These are phyloP conservation scores for Camptophora hylomeconis DNA, from an alignment of 2,329 filamentous ascomycete genomes.

Conservation along the genomic window DNA sequence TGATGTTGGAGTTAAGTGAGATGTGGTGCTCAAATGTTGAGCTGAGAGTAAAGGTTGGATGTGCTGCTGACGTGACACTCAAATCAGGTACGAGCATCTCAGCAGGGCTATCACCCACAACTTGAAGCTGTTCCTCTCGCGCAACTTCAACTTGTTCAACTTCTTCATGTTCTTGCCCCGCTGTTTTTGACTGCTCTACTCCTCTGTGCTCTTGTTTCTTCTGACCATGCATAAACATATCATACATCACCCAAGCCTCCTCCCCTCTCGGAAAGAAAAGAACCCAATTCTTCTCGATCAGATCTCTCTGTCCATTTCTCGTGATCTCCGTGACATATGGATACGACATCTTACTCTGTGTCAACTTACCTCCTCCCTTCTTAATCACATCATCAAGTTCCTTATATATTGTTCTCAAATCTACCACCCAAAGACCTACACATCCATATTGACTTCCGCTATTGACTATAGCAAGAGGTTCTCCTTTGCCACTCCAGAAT, in stretches of 20 bases:
- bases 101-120: no score
- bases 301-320: constrained; percentile 21
- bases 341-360: constrained; percentile 14
- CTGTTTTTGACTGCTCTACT: constrained; percentile 4
- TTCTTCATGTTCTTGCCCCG: no score
- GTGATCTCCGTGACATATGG: constrained; percentile 26
- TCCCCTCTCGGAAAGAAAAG: constrained; percentile 23
- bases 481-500: constrained; percentile 27
- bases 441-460: constrained; percentile 22
- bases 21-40: no score
- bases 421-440: constrained; percentile 23
- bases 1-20: no score
- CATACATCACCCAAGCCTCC: constrained; percentile 26
- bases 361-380: not conserved
- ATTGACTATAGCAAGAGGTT: constrained; percentile 26
- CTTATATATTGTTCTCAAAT: constrained; percentile 17
- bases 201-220: not conserved
- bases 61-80: no score
- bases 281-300: constrained; percentile 30
- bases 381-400: constrained; percentile 6
- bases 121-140: no score
- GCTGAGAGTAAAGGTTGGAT: no score
- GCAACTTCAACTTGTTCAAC: no score
- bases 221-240: constrained; percentile 20
- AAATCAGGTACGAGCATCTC: no score